phyloP scores from a whole-genome alignment of 1,139 yeast genomes.

The Spathaspora jeffriesii region DNA sequence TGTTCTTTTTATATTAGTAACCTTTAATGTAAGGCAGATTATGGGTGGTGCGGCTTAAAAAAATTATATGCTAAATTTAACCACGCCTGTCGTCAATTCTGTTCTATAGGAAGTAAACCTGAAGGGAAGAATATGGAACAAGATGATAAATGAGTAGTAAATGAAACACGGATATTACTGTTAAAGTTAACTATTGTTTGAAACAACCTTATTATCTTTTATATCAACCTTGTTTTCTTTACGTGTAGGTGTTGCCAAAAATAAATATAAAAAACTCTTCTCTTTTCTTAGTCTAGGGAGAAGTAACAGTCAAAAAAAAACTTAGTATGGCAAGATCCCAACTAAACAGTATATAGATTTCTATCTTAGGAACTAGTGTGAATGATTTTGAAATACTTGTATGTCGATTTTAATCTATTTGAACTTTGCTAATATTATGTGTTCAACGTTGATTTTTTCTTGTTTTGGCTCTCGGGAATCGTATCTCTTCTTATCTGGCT shows the following conservation, averaged over 20 bases:
- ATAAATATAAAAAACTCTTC: not conserved
- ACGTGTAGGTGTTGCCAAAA: not conserved
- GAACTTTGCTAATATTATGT: not conserved
- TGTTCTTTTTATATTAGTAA: not conserved
- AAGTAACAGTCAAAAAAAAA: not conserved
- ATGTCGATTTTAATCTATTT: not conserved
- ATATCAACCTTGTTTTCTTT: not conserved
- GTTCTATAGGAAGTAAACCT: not conserved
- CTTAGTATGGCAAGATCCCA: not conserved
- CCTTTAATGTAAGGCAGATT: not conserved
- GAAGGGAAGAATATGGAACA: not conserved
- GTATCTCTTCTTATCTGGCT: no score
- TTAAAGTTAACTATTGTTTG: not conserved
- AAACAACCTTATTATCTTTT: not conserved
- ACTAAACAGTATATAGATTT: no score
- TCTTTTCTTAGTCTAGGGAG: not conserved
- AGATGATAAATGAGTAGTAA: not conserved
- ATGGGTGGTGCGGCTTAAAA: not conserved
- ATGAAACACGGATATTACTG: not conserved
- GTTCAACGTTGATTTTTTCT: not conserved
- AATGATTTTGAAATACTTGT: not conserved
- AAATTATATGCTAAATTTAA: not conserved
- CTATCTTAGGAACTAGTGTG: not conserved
- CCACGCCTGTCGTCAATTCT: not conserved
- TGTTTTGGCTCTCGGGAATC: not conserved